A percentile compares a stretch with the other conserved stretches of the same genome.
phyloP scores from a whole-genome alignment of 345 rosid species.

The Lepidium aucheri region DNA sequence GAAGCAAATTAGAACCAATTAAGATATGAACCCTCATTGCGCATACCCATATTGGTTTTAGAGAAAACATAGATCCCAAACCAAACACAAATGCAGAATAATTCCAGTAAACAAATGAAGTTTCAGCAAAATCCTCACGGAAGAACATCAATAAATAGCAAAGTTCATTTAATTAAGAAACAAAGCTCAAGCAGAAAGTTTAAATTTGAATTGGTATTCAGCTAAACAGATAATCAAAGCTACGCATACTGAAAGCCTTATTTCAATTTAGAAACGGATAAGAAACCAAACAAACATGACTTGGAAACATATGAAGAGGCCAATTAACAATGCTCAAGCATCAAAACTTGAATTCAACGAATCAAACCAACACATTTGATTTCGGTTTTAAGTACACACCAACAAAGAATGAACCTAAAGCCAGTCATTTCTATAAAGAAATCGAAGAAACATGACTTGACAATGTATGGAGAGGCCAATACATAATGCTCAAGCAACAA shows the following conservation, averaged over 20 bases:
- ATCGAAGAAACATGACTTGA: neutral
- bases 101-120: neutral
- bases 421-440: neutral
- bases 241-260: neutral
- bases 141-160: neutral
- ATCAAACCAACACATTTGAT: neutral
- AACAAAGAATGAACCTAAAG: neutral
- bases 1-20: neutral
- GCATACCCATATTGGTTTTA: neutral
- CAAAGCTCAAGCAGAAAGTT: neutral
- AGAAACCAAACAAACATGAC: neutral
- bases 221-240: neutral
- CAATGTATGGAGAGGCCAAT: neutral
- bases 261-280: neutral
- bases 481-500: too few species aligned
- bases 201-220: neutral
- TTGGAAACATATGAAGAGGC: neutral
- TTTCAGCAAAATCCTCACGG: neutral
- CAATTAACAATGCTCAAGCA: neutral
- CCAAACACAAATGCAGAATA: neutral
- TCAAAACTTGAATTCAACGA: neutral
- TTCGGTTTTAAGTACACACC: neutral
- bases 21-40: neutral
- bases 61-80: neutral
- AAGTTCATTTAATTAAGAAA: neutral